These are phyloP conservation scores for Agrostemma githago DNA, from an alignment of 148 eudicot genomes.

Conservation along the genomic window DNA sequence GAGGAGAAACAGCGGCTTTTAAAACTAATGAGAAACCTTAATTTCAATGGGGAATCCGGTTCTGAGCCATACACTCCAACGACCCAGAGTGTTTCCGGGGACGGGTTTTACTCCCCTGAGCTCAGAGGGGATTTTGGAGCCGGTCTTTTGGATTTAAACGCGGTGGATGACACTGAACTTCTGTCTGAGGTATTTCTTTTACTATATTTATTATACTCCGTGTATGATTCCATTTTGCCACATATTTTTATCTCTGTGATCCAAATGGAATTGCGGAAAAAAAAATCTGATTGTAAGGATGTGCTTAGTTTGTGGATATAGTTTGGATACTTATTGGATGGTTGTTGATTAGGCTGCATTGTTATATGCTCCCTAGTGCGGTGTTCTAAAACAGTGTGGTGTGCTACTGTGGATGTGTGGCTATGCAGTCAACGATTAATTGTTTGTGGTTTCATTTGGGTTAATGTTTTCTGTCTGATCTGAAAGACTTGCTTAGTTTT, in stretches of 20 bases:
- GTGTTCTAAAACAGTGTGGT: background rate
- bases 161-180: constrained; percentile 99
- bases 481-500: background rate
- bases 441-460: background rate
- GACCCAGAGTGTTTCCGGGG: constrained; percentile 62
- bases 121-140: constrained; percentile 99
- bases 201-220: background rate
- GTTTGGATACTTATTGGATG: background rate
- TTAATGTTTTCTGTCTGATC: background rate
- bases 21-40: constrained; percentile 90
- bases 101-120: constrained; percentile 72
- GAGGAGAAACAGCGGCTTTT: constrained; percentile 96
- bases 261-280: background rate
- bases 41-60: constrained; percentile 82
- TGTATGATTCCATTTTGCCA: background rate
- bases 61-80: constrained; percentile 86
- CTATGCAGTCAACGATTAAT: background rate
- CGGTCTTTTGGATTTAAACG: constrained; percentile 91
- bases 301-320: background rate
- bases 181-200: constrained; percentile 66
- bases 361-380: background rate
- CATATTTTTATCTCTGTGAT: background rate
- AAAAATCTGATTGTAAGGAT: background rate
- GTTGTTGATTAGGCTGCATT: background rate
- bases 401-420: background rate